Percentiles rank a stretch among this genome's conserved stretches.
Evolutionary conservation across 2,329 filamentous ascomycete species (phyloP).

Genomic region (Fusarium xyrophilum): DNA sequence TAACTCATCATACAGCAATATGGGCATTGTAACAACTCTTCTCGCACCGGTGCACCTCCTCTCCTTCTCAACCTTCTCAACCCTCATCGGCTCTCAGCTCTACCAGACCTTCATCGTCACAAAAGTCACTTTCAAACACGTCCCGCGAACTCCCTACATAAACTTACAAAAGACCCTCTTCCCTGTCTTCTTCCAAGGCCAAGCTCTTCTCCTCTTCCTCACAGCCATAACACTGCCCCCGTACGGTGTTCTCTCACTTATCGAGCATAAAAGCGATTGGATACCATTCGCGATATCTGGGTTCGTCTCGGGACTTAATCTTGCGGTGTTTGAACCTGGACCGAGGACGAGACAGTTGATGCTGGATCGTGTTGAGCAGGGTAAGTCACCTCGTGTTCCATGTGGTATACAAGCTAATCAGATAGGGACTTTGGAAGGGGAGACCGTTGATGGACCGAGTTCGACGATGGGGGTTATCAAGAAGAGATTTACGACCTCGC

Average conservation of each 20-base stretch:
- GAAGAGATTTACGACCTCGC: slow-evolving; percentile 45
- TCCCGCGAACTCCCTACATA: slow-evolving; percentile 48
- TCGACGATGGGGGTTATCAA: slow-evolving; percentile 33
- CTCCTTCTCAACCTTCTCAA: slow-evolving; percentile 50
- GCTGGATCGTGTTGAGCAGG: slow-evolving; percentile 39
- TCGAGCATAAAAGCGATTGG: slow-evolving; percentile 43
- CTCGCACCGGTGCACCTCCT: slow-evolving; percentile 49
- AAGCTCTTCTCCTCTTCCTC: slow-evolving; percentile 46
- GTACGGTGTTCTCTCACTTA: slow-evolving; percentile 41
- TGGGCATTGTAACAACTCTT: slow-evolving; percentile 28
- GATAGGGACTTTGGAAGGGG: slow-evolving; percentile 23
- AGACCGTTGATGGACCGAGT: slow-evolving; percentile 14
- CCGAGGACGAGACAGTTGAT: slow-evolving; percentile 45
- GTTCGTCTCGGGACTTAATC: slow-evolving; percentile 44
- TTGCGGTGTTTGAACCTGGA: slow-evolving; percentile 49
- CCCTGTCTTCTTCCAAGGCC: slow-evolving; percentile 50
- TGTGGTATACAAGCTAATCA: background rate
- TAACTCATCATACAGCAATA: background rate
- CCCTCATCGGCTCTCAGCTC: slow-evolving; percentile 50
- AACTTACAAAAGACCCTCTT: slow-evolving; percentile 52
- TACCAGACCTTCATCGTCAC: slow-evolving; percentile 51
- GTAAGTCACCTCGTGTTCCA: background rate
- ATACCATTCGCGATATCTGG: slow-evolving; percentile 46
- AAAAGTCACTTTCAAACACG: slow-evolving; percentile 45
- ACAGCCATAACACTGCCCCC: slow-evolving; percentile 47